Conservation (phyloP, 2,329 filamentous ascomycete genomes). For the Helotiales sp. region DNA sequence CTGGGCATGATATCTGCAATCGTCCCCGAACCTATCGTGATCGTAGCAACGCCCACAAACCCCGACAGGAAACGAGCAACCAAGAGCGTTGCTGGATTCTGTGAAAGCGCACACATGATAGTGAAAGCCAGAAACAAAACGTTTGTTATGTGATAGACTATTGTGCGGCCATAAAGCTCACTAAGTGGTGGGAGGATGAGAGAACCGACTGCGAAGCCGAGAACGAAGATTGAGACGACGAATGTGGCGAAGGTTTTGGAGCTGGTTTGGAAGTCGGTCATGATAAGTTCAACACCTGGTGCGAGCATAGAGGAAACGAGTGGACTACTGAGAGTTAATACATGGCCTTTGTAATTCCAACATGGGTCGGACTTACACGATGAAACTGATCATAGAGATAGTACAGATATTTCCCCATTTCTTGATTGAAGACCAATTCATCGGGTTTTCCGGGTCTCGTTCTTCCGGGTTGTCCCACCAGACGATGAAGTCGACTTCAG, state of each 20-base stretch:
- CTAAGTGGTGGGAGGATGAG: constrained; percentile 63
- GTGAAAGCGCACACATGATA: constrained; percentile 52
- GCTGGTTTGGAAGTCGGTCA: constrained; percentile 51
- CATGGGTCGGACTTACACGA: constrained; percentile 8
- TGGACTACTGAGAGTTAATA: constrained; percentile 38
- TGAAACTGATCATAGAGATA: constrained; percentile 15
- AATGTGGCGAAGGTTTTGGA: constrained; percentile 58
- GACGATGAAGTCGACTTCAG: neutral
- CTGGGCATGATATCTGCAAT: constrained; percentile 67
- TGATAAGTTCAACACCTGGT: constrained; percentile 52
- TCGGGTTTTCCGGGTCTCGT: constrained; percentile 24
- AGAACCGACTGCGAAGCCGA: constrained; percentile 66
- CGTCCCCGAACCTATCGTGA: constrained; percentile 66
- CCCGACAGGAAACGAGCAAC: constrained; percentile 66
- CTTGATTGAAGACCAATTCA: constrained; percentile 29
- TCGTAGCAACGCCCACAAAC: constrained; percentile 55
- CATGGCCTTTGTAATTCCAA: too few species aligned
- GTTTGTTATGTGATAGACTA: constrained; percentile 56
- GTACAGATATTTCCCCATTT: constrained; percentile 24
- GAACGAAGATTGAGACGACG: constrained; percentile 61
- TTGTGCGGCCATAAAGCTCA: constrained; percentile 61
- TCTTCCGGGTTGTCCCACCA: constrained; percentile 22
- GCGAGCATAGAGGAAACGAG: constrained; percentile 56
- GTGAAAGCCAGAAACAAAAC: constrained; percentile 53
- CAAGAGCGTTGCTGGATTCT: constrained; percentile 54